These are phyloP conservation scores for Penicillium chermesinum DNA, from an alignment of 495 filamentous ascomycete genomes.

Conservation along the genomic window DNA sequence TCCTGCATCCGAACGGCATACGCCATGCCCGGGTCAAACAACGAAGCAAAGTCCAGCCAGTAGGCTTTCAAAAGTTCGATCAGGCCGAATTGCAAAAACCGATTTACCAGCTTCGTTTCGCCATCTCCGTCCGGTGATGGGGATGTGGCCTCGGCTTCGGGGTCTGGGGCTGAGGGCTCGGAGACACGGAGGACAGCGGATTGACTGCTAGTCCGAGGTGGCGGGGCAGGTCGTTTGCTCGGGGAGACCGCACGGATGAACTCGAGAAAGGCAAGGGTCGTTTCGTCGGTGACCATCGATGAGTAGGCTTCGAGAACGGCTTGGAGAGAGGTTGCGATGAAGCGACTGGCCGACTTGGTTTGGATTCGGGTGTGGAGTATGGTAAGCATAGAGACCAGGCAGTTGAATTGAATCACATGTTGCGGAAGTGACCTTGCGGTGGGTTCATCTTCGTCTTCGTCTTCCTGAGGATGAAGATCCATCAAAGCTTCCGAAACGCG, in stretches of 20 bases:
- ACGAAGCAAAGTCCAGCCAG: constrained; percentile 50
- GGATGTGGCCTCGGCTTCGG: constrained; percentile 61
- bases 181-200: constrained; percentile 28
- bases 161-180: constrained; percentile 63
- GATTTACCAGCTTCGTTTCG: constrained; percentile 53
- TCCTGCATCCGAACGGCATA: constrained; percentile 75
- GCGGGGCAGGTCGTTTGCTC: constrained; percentile 66
- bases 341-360: constrained; percentile 87
- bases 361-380: constrained; percentile 84
- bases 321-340: constrained; percentile 83
- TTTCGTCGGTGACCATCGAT: constrained; percentile 51
- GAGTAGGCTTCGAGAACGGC: constrained; percentile 68
- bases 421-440: constrained; percentile 15
- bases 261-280: constrained; percentile 68
- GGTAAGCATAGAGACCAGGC: constrained; percentile 71
- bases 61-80: constrained; percentile 83
- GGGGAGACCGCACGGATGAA: constrained; percentile 71
- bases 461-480: constrained; percentile 50
- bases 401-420: constrained; percentile 59
- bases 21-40: constrained; percentile 60
- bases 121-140: constrained; percentile 50
- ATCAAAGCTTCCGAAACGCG: constrained; percentile 75
- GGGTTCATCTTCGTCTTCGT: constrained; percentile 43
- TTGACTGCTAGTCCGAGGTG: constrained; percentile 60
- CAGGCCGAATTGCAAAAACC: constrained; percentile 77